Percentiles rank a stretch among this genome's conserved stretches.
Conservation (phyloP, 2,329 filamentous ascomycete species). For the Pleochaeta shiraiana region DNA sequence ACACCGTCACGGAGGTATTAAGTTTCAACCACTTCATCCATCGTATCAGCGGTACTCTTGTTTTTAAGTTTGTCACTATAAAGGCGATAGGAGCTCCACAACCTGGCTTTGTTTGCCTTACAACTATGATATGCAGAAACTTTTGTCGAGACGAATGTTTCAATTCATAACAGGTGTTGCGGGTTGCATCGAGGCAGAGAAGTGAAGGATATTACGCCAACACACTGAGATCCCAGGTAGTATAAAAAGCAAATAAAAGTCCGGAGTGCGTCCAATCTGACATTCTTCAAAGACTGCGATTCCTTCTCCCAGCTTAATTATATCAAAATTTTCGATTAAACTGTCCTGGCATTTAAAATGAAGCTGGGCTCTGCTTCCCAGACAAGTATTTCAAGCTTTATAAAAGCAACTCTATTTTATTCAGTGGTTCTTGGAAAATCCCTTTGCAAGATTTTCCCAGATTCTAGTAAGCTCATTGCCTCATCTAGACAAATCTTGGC, state of each 20-base stretch:
- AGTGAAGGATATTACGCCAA: neutral
- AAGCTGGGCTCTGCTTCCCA: neutral
- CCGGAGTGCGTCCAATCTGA: neutral
- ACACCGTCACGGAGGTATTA: neutral
- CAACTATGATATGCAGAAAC: neutral
- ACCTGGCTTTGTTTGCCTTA: neutral
- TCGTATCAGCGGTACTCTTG: neutral
- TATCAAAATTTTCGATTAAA: neutral
- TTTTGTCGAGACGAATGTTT: neutral
- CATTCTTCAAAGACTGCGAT: neutral
- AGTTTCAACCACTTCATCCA: neutral
- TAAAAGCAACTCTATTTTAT: neutral
- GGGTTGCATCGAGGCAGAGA: neutral
- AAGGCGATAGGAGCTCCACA: neutral
- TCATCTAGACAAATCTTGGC: neutral
- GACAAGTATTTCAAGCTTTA: neutral
- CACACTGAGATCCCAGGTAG: neutral
- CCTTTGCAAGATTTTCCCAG: neutral
- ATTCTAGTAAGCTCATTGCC: neutral
- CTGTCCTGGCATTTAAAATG: neutral
- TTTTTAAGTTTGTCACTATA: neutral
- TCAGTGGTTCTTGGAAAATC: neutral
- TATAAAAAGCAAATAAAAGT: neutral
- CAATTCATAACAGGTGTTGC: neutral
- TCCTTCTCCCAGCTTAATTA: neutral